Evolutionary conservation across 331 rosid genomes (phyloP), one percentile per base, ranked within the genome.

Genomic region (Telfairia occidentalis): DNA sequence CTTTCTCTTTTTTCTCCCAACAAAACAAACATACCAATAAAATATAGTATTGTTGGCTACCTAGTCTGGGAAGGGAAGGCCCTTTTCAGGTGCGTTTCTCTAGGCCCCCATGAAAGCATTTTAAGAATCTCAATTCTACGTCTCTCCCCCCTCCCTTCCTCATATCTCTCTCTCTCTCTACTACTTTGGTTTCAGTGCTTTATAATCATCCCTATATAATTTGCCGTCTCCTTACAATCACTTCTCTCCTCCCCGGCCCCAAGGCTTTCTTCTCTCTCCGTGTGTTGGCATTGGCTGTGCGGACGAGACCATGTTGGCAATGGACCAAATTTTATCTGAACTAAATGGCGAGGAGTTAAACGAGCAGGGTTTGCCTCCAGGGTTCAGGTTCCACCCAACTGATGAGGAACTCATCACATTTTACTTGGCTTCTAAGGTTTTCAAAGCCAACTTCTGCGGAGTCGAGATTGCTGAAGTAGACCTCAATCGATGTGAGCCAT

Each of bases 341-440:
- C 85, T 87, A 9, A 76, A 37, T 37, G 86, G 85, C 23, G 92
- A 85, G 50, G 89, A 79, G 61, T 38, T 78, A 19, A 87, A 74
- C 69, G 84, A 80, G 30, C 96, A 79, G 78, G 96, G 96, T 18
- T 81, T 91, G 59, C 97, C 95, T 9, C 97, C 97, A 0, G 97
- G 97, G n/a, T 91, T 91, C 59, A 81, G 96, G 78, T 91, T 91
- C 76, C 97, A 91, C 80, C 97, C 97, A 0, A 91, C 97, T 15
- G 97, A 91, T 21, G 91, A 91, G 79, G 97, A 91, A 75, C 96
- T 91, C 6, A 81, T 91, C 9, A 85, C 96, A 59, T 86, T 83
- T 19, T 91, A 89, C 63, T 72, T 91, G 26, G 90, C 90, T 78
- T 86, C 92, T 2, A 91, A 88, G 59, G 86, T 91, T 18, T 87